Evolutionary conservation across 2,329 filamentous ascomycete species (phyloP).

Genomic region (Cadophora gregata): DNA sequence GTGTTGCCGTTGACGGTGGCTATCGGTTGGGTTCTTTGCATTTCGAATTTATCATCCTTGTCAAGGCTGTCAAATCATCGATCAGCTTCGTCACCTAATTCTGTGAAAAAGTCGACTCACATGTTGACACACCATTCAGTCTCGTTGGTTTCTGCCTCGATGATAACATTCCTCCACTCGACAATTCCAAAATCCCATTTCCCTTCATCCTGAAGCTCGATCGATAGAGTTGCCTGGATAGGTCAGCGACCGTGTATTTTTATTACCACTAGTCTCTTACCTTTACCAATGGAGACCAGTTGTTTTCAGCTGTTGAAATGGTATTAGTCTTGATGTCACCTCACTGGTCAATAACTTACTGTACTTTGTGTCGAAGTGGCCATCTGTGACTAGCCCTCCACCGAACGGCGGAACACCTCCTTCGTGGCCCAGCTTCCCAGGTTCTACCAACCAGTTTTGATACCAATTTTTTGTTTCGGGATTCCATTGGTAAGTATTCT

Average conservation of each 20-base stretch:
- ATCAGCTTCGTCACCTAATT: neutral
- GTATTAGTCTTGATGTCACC: neutral
- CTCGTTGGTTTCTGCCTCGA: slow-evolving; percentile 16
- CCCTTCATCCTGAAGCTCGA: slow-evolving; percentile 6
- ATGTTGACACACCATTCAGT: slow-evolving; percentile 13
- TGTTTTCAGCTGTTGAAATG: neutral
- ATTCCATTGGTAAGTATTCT: slow-evolving; percentile 14
- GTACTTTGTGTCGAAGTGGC: slow-evolving; percentile 13
- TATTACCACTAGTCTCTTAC: neutral
- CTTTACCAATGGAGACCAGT: neutral
- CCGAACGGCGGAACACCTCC: neutral
- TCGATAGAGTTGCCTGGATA: neutral
- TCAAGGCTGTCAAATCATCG: neutral
- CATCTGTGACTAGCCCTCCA: slow-evolving; percentile 9
- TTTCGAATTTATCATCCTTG: neutral
- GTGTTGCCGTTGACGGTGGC: slow-evolving; percentile 5
- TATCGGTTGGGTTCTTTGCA: slow-evolving; percentile 4
- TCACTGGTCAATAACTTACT: neutral
- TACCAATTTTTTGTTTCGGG: slow-evolving; percentile 14
- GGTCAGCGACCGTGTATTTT: neutral
- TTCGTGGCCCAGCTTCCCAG: neutral
- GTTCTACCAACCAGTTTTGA: slow-evolving; percentile 11
- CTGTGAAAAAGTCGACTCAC: neutral
- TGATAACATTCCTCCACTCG: slow-evolving; percentile 6
- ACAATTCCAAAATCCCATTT: slow-evolving; percentile 18